phyloP scores from a whole-genome alignment of 768 basidiomycete species.

The Russula lepida region DNA sequence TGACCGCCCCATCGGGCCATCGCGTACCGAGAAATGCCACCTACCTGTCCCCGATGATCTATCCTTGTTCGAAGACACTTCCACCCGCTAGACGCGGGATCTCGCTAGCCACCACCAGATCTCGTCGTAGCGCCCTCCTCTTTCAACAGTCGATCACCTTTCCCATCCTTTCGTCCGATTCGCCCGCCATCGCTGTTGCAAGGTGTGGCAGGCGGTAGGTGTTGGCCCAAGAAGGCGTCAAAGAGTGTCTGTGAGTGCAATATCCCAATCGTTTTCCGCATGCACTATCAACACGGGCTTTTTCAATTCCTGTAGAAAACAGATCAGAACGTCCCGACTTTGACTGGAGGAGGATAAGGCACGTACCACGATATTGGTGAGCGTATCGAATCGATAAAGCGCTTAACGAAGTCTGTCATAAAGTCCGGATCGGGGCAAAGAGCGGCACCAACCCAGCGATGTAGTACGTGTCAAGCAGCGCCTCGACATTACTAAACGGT shows the following conservation, averaged over 20 bases:
- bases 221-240: conserved; percentile 51
- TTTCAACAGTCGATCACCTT: conserved; percentile 32
- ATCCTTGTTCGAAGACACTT: conserved; percentile 44
- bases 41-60: conserved; percentile 30
- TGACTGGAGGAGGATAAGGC: not conserved
- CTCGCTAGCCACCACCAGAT: too few species aligned
- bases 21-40: conserved; percentile 50
- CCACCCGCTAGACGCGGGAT: conserved; percentile 44
- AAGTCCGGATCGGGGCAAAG: conserved; percentile 54
- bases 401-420: conserved; percentile 49
- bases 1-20: conserved; percentile 56
- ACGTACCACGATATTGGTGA: conserved; percentile 50
- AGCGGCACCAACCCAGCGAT: conserved; percentile 61
- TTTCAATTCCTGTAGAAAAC: conserved; percentile 44
- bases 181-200: conserved; percentile 25
- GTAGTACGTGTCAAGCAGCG: conserved; percentile 58
- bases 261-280: conserved; percentile 65
- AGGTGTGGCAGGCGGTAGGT: conserved; percentile 40
- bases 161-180: conserved; percentile 37
- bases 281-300: conserved; percentile 66
- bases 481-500: conserved; percentile 31
- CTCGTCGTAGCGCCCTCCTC: conserved; percentile 32
- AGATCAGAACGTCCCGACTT: not conserved
- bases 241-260: too few species aligned
- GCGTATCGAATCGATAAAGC: conserved; percentile 56